Percentiles rank a stretch among this genome's conserved stretches.
Evolutionary conservation across 305 asterid species (phyloP).

Genomic region (Rubia peregrina): DNA sequence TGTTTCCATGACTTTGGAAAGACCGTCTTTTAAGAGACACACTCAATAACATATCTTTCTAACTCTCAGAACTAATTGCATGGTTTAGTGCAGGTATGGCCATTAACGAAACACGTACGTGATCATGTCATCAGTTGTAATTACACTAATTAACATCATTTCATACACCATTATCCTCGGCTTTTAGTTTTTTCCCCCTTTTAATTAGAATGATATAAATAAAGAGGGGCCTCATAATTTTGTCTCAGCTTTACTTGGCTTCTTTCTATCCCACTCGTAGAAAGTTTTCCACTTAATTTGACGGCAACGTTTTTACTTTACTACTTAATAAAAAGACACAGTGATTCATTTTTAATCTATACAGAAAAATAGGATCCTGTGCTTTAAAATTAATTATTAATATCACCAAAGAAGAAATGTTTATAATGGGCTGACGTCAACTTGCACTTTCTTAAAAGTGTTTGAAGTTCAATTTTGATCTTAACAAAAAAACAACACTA

Average conservation of each 20-base stretch:
- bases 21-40: too few species aligned
- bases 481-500: background rate
- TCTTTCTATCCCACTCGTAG: slow-evolving; percentile 2
- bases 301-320: background rate
- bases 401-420: background rate
- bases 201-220: slow-evolving; percentile 6
- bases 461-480: background rate
- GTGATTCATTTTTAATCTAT: background rate
- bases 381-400: too few species aligned
- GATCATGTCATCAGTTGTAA: too few species aligned
- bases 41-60: too few species aligned
- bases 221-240: slow-evolving; percentile 8
- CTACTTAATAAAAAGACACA: background rate
- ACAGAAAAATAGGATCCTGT: too few species aligned
- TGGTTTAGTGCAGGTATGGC: too few species aligned
- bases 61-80: too few species aligned
- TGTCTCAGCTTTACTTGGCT: slow-evolving; percentile 15
- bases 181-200: too few species aligned
- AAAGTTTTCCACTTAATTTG: slow-evolving; percentile 14
- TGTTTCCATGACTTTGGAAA: too few species aligned
- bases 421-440: background rate
- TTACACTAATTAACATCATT: too few species aligned
- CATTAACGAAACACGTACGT: too few species aligned
- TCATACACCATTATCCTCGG: too few species aligned
- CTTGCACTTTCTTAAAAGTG: background rate